phyloP scores from a whole-genome alignment of 768 basidiomycete species.

The Coprinopsis marcescibilis region DNA sequence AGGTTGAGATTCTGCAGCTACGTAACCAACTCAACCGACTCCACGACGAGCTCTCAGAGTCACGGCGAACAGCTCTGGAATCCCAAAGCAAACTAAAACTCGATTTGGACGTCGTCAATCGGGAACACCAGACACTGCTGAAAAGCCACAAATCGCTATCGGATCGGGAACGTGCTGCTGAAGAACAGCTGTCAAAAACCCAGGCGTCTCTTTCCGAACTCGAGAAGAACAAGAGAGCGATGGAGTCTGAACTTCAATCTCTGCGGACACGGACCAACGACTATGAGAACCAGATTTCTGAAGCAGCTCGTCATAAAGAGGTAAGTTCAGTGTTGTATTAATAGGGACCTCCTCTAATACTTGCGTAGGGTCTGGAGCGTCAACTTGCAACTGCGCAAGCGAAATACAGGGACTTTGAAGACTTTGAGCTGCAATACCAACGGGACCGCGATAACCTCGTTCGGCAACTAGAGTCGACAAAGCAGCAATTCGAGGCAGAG shows the following conservation, averaged over 20 bases:
- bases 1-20: constrained; percentile 73
- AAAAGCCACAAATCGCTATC: constrained; percentile 60
- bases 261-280: constrained; percentile 68
- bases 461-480: constrained; percentile 63
- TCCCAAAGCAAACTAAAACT: constrained; percentile 68
- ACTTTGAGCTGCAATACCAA: constrained; percentile 78
- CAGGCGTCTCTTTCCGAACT: constrained; percentile 48
- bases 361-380: constrained; percentile 62
- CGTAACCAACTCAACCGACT: constrained; percentile 56
- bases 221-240: constrained; percentile 60
- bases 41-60: constrained; percentile 62
- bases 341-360: constrained; percentile 1
- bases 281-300: constrained; percentile 56
- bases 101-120: constrained; percentile 60
- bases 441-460: constrained; percentile 72
- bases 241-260: constrained; percentile 69
- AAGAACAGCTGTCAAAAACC: constrained; percentile 42
- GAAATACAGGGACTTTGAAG: constrained; percentile 84
- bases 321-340: constrained; percentile 33
- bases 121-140: constrained; percentile 56
- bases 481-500: constrained; percentile 74
- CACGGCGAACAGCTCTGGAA: constrained; percentile 56
- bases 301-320: constrained; percentile 64
- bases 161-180: constrained; percentile 50
- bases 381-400: constrained; percentile 66